A percentile compares a stretch with the other conserved stretches of the same genome.
These are phyloP conservation scores for Citrus inodora DNA, from an alignment of 345 rosid species.

Conservation along the genomic window DNA sequence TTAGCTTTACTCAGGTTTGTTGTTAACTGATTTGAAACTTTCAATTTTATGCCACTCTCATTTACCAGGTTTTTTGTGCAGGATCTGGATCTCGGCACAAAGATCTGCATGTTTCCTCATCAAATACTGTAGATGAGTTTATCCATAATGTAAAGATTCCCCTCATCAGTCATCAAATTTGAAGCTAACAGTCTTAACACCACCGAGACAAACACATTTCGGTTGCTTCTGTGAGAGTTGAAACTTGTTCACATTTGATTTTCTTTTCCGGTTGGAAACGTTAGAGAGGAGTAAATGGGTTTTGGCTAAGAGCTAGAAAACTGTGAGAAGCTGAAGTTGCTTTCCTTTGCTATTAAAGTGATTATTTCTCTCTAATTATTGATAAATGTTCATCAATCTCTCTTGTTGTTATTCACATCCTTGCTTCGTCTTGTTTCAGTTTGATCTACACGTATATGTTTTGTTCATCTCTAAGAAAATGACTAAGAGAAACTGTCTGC, in stretches of 20 bases:
- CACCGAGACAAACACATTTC: background rate
- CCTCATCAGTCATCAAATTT: background rate
- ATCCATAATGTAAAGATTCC: background rate
- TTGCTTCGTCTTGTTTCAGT: too few species aligned
- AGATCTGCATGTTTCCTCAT: background rate
- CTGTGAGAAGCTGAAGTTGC: background rate
- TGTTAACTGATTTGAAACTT: background rate
- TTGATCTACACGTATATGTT: too few species aligned
- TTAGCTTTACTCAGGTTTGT: background rate
- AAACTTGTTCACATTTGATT: background rate
- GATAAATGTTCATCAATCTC: background rate
- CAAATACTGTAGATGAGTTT: background rate
- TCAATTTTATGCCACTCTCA: background rate
- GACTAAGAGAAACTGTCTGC: too few species aligned
- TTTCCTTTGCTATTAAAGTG: background rate
- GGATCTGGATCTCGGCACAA: background rate
- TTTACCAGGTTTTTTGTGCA: background rate
- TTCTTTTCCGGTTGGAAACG: background rate
- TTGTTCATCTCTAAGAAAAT: too few species aligned
- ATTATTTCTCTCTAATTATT: constrained; percentile 1
- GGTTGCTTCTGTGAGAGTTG: background rate
- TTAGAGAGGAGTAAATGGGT: background rate
- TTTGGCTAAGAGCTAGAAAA: background rate
- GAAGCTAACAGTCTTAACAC: background rate
- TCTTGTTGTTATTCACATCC: too few species aligned